phyloP scores from a whole-genome alignment of 257 asterid species.

The Verbena officinalis region DNA sequence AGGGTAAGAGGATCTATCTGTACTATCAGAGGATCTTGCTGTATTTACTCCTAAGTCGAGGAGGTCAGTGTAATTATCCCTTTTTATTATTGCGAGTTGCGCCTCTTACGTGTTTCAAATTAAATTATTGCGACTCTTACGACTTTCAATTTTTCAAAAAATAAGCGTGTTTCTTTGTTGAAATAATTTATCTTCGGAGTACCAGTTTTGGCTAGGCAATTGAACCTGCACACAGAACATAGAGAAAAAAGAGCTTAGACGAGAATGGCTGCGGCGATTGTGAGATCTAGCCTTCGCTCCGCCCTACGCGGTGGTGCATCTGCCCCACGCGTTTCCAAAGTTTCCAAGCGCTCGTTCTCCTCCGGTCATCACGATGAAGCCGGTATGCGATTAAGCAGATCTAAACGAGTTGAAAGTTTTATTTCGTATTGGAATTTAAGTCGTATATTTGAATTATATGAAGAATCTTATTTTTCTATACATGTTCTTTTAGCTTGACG shows the following conservation, averaged over 20 bases:
- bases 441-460: neutral
- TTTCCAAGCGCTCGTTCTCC: conserved; percentile 63
- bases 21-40: no score
- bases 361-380: conserved; percentile 79
- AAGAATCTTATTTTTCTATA: neutral
- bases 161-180: conserved; percentile 5
- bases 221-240: neutral
- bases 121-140: neutral
- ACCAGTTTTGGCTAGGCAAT: neutral
- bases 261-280: conserved; percentile 81
- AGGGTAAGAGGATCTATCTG: no score
- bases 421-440: neutral
- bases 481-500: neutral
- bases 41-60: no score
- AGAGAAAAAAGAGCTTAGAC: neutral
- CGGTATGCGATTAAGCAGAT: conserved; percentile 43
- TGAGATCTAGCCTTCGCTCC: conserved; percentile 84
- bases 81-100: no score
- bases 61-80: no score
- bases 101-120: no score
- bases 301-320: conserved; percentile 72
- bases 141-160: conserved; percentile 19
- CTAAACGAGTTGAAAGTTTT: neutral
- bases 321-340: conserved; percentile 44
- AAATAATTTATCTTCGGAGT: neutral